Evolutionary conservation across 2,329 filamentous ascomycete genomes (phyloP).

Genomic region (Basipetospora sp.): DNA sequence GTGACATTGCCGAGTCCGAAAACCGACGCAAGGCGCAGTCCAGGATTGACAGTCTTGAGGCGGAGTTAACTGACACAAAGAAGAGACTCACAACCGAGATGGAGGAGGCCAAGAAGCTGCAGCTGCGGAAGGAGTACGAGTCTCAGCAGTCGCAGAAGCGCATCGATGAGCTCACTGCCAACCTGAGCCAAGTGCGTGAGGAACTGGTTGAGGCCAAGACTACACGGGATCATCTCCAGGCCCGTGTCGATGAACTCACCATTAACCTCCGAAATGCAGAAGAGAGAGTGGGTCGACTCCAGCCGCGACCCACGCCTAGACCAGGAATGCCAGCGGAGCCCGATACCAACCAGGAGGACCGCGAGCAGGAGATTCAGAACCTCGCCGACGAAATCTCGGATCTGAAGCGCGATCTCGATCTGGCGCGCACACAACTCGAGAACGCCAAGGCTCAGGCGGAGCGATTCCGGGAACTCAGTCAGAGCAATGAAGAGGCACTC

Average conservation of each 20-base stretch:
- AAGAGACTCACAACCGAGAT: slow-evolving; percentile 69
- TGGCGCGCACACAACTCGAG: slow-evolving; percentile 66
- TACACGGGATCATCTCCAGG: slow-evolving; percentile 74
- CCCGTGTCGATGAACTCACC: slow-evolving; percentile 73
- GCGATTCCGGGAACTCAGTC: slow-evolving; percentile 77
- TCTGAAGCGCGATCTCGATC: slow-evolving; percentile 72
- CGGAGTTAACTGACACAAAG: slow-evolving; percentile 63
- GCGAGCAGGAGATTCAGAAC: slow-evolving; percentile 57
- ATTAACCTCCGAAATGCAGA: slow-evolving; percentile 81
- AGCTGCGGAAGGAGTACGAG: slow-evolving; percentile 79
- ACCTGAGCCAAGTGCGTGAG: slow-evolving; percentile 66
- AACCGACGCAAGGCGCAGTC: slow-evolving; percentile 63
- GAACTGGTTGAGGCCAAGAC: slow-evolving; percentile 79
- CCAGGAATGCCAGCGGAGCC: slow-evolving; percentile 24
- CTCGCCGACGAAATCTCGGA: slow-evolving; percentile 72
- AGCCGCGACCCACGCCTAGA: slow-evolving; percentile 59
- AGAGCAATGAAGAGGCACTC: slow-evolving; percentile 74
- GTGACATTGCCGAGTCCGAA: slow-evolving; percentile 71
- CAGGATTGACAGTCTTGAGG: slow-evolving; percentile 64
- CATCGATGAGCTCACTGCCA: slow-evolving; percentile 79
- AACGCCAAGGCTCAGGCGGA: slow-evolving; percentile 68
- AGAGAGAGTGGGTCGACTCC: slow-evolving; percentile 68
- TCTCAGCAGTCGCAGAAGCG: slow-evolving; percentile 75
- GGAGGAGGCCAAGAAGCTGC: slow-evolving; percentile 70
- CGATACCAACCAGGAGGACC: slow-evolving; percentile 30